Evolutionary conservation across 2,329 filamentous ascomycete genomes (phyloP), one percentile per base, ranked within the genome.

Genomic region (Septoria petroselini): DNA sequence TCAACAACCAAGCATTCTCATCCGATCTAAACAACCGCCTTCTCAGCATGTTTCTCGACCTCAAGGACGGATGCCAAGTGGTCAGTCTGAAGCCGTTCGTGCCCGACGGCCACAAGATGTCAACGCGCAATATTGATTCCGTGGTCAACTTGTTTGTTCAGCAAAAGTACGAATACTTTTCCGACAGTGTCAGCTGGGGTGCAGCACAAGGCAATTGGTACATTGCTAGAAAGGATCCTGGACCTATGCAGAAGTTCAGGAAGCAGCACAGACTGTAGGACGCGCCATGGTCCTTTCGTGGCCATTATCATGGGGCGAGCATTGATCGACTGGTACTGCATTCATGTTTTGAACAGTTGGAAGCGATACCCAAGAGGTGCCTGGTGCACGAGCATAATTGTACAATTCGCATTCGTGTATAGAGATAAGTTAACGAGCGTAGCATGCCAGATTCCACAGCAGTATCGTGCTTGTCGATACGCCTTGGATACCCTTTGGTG

Each of bases 1-100:
- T 97, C 62, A 98, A 98, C 75, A 98, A 98, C 71, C 91, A 97
- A 71, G 93, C 90, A 2, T 98, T 98, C 70, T 91, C 85, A 4
- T 85, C 91, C 11, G 79, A 85, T 60, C 80, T 96, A 48, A 98
- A 97, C 70, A 85, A 88, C 64, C 81, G 83, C 54, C 76, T 98
- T 38, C 82, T 91, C 58, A 83, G 88, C 61, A 88, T 95, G 74
- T 97, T 98, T 64, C 74, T 98, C 53, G 93, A 98, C 64, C 75
- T 97, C 55, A 97, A 96, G 71, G 79, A 87, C 47, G 91, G 91
- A 2, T 91, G 87, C 70, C 86, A 86, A 68, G 86, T 98, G 49
- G 85, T 97, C 34, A 95, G 89, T 43, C 78, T 98, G 52, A 94
- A 93, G 71, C 90, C 86, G 1, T 98, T 98, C 66, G 88, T 93